A percentile compares a stretch with the other conserved stretches of the same genome.
Conservation (phyloP, 192 early-diverging fungal genomes). For the Entomortierella parvispora region DNA sequence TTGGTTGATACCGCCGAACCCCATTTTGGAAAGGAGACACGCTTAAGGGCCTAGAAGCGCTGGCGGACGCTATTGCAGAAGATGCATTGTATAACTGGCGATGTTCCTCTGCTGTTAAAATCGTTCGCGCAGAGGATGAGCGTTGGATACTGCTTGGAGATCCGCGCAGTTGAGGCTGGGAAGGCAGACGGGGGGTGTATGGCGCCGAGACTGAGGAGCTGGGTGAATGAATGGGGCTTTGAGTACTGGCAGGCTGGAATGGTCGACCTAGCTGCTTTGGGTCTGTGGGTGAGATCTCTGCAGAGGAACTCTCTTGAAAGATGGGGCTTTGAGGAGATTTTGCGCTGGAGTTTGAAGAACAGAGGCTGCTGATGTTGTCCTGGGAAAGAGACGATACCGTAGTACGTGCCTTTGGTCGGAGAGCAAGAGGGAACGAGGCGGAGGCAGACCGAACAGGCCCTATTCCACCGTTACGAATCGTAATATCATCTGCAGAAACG, state of each 20-base stretch:
- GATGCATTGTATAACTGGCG: background rate
- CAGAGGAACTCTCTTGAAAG: background rate
- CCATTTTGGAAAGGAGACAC: background rate
- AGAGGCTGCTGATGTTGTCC: too few relatives aligned
- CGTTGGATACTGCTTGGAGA: background rate
- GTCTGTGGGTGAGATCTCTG: background rate
- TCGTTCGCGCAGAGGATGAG: background rate
- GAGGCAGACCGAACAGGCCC: too few relatives aligned
- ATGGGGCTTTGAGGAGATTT: too few relatives aligned
- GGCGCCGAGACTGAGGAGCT: conserved; percentile 33
- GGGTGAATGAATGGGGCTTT: conserved; percentile 24
- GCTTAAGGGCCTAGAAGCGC: background rate
- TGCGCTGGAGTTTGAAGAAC: too few relatives aligned
- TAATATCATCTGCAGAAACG: too few relatives aligned
- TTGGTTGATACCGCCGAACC: too few relatives aligned
- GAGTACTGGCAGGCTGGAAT: background rate
- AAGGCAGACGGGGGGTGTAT: conserved; percentile 36
- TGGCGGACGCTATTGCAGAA: background rate
- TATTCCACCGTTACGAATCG: too few relatives aligned
- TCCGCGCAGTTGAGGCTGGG: conserved; percentile 34
- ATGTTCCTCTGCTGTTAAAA: conserved; percentile 31
- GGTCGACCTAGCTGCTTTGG: conserved; percentile 4
- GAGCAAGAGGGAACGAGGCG: too few relatives aligned
- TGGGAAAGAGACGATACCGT: too few relatives aligned
- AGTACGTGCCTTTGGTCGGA: too few relatives aligned